Evolutionary conservation across 352 stramenopile species (phyloP).

Genomic region (Phytophthora cactorum): DNA sequence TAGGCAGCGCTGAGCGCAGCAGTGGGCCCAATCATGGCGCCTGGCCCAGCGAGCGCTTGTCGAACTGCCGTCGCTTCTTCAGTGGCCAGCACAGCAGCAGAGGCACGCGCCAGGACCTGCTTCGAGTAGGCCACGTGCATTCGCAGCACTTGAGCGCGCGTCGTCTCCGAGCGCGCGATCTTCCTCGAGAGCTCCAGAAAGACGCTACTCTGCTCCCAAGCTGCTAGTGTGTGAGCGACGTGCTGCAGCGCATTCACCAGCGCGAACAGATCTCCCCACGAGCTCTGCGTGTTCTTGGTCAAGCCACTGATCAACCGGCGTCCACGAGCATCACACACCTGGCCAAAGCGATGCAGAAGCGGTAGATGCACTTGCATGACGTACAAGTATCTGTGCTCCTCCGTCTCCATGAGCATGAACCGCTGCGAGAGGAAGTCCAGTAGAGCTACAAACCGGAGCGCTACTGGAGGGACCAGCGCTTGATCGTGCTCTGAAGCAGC

Average conservation of each 20-base stretch:
- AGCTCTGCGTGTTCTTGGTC: slow-evolving; percentile 17
- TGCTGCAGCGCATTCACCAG: slow-evolving; percentile 61
- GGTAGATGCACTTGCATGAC: slow-evolving; percentile 71
- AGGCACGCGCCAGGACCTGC: slow-evolving; percentile 56
- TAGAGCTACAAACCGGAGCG: slow-evolving; percentile 50
- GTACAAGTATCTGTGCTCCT: slow-evolving; percentile 81
- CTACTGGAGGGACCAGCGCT: slow-evolving; percentile 31
- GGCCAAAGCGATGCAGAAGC: slow-evolving; percentile 48
- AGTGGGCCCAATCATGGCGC: slow-evolving; percentile 73
- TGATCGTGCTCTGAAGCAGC: slow-evolving; percentile 5
- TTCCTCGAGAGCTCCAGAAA: slow-evolving; percentile 76
- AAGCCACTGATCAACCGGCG: slow-evolving; percentile 16
- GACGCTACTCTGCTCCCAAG: slow-evolving; percentile 71
- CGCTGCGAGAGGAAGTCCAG: slow-evolving; percentile 75
- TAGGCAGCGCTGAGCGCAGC: slow-evolving; percentile 75
- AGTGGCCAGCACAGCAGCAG: slow-evolving; percentile 58
- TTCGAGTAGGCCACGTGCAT: slow-evolving; percentile 70
- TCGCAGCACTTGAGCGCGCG: slow-evolving; percentile 57
- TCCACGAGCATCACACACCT: slow-evolving; percentile 38
- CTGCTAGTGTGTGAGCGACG: slow-evolving; percentile 41
- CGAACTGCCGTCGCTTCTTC: slow-evolving; percentile 77
- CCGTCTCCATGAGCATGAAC: slow-evolving; percentile 65
- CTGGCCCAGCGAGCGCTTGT: slow-evolving; percentile 69
- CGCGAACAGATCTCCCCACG: slow-evolving; percentile 46
- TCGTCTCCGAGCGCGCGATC: slow-evolving; percentile 59